Evolutionary conservation across 31 red algal species (phyloP).

Genomic region (Porphyra umbilicalis): DNA sequence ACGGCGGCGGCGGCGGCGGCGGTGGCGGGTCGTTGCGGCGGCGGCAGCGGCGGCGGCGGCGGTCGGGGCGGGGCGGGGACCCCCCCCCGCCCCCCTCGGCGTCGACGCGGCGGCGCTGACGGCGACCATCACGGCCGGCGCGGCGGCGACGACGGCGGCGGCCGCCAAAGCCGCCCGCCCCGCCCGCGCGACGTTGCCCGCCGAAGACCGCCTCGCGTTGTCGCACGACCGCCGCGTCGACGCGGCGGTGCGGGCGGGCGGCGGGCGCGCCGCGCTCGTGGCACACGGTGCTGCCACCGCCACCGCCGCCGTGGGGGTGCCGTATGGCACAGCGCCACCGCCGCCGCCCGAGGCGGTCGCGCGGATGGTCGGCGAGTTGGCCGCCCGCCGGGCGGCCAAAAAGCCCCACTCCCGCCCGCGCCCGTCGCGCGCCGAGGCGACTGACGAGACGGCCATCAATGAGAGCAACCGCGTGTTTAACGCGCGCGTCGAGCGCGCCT

Average conservation of each 20-base stretch:
- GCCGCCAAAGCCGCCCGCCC: neutral
- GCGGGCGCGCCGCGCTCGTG: neutral
- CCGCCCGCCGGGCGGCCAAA: neutral
- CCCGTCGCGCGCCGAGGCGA: neutral
- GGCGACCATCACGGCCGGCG: neutral
- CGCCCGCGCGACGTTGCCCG: neutral
- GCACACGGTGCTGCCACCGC: neutral
- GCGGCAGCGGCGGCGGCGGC: neutral
- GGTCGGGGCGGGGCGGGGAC: neutral
- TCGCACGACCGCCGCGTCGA: neutral
- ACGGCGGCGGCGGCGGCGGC: neutral
- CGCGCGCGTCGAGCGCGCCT: neutral
- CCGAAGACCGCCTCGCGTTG: neutral
- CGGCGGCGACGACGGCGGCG: neutral
- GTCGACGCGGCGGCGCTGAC: neutral
- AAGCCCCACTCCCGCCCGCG: neutral
- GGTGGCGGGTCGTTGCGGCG: neutral
- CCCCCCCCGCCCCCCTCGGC: neutral
- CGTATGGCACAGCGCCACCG: neutral
- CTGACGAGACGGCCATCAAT: conserved; percentile 5
- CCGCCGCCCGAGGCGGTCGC: neutral
- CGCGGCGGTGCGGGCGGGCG: neutral
- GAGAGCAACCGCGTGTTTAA: neutral
- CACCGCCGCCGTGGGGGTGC: neutral
- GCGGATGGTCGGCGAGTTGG: neutral